Evolutionary conservation across 2,329 filamentous ascomycete genomes (phyloP).

Genomic region (Sporothrix dimorphospora): DNA sequence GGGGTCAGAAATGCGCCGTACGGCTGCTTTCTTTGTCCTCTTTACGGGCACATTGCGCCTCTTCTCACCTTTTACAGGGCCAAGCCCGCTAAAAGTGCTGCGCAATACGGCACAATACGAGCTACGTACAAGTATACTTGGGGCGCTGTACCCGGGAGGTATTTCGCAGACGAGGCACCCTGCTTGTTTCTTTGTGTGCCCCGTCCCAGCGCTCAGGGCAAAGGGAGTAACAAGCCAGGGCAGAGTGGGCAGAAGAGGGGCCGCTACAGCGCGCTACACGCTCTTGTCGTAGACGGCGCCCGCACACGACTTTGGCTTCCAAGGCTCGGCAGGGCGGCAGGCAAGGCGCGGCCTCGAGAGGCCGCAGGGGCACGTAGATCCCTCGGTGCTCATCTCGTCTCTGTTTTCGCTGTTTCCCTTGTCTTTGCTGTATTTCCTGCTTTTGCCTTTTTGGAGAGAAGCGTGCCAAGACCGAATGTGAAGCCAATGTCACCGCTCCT

Average conservation of each 20-base stretch:
- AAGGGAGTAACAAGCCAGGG: background rate
- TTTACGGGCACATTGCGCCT: background rate
- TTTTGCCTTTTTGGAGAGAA: background rate
- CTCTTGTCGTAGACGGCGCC: background rate
- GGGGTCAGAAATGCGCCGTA: background rate
- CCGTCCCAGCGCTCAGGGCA: constrained; percentile 4
- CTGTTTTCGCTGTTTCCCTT: background rate
- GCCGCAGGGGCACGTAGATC: constrained; percentile 13
- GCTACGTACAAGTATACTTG: background rate
- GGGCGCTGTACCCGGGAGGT: background rate
- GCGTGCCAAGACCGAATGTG: constrained; percentile 3
- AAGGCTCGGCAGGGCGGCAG: constrained; percentile 10
- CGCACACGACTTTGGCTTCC: background rate
- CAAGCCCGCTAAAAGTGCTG: constrained; percentile 11
- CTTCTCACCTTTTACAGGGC: background rate
- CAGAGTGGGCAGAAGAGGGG: background rate
- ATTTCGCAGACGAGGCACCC: no score
- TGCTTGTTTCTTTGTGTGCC: no score
- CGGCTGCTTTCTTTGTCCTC: constrained; percentile 21
- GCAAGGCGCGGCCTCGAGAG: background rate
- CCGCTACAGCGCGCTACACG: constrained; percentile 4
- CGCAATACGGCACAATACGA: background rate
- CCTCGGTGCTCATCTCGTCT: constrained; percentile 9
- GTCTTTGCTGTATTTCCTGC: background rate
- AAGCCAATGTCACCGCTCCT: constrained; percentile 11